Percentiles rank a stretch among this genome's conserved stretches.
Evolutionary conservation across 805 yeast genomes (phyloP).

Genomic region (Tetrapisispora phaffii): DNA sequence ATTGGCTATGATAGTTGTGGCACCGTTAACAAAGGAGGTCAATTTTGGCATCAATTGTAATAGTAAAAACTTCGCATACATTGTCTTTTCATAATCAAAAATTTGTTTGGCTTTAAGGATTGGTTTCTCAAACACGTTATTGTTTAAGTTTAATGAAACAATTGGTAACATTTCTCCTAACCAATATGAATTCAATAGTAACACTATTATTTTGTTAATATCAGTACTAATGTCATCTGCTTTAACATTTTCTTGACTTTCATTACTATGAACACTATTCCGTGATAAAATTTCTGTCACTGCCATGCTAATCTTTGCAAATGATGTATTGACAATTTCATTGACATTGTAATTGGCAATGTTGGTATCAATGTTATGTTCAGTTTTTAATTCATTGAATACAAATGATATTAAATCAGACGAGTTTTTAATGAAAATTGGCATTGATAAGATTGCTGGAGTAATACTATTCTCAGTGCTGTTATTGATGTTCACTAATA

Average conservation of each 20-base stretch:
- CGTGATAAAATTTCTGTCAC: constrained; percentile 4
- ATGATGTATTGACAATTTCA: constrained; percentile 3
- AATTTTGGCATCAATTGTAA: constrained; percentile 57
- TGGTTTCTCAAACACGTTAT: constrained; percentile 14
- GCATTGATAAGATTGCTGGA: constrained; percentile 38
- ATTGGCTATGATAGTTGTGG: constrained; percentile 37
- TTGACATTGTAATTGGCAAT: constrained; percentile 1
- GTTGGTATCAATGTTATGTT: background rate
- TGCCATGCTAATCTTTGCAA: constrained; percentile 3
- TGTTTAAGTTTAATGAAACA: constrained; percentile 5
- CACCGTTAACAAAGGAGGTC: constrained; percentile 53
- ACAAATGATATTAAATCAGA: constrained; percentile 29
- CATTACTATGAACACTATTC: background rate
- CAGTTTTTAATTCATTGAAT: background rate
- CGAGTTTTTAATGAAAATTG: constrained; percentile 34
- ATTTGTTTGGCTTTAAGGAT: constrained; percentile 20
- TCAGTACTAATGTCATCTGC: constrained; percentile 6
- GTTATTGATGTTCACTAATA: constrained; percentile 20
- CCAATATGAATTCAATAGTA: constrained; percentile 47
- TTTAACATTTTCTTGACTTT: background rate
- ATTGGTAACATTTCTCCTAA: constrained; percentile 34
- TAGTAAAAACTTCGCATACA: constrained; percentile 40
- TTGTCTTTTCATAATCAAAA: constrained; percentile 28
- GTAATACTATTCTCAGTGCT: constrained; percentile 30
- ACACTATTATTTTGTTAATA: constrained; percentile 35